These are phyloP conservation scores for Globisporangium lucens DNA, from an alignment of 352 stramenopile species.

Conservation along the genomic window DNA sequence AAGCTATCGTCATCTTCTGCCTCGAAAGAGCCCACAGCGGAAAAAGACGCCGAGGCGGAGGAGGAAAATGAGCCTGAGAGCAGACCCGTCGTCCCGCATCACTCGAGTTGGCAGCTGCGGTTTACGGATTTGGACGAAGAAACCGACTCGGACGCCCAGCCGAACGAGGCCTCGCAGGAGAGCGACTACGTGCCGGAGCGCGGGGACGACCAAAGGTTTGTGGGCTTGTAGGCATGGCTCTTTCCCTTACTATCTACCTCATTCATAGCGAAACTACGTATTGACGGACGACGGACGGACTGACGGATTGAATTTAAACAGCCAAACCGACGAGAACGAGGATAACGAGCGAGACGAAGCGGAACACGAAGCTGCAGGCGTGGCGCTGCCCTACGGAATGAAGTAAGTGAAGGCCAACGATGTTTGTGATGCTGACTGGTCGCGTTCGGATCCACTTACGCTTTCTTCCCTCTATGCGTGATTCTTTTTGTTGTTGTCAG, in stretches of 20 bases:
- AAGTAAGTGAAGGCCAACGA: neutral
- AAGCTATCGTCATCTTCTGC: slow-evolving; percentile 11
- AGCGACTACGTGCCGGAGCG: slow-evolving; percentile 4
- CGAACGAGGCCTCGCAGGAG: slow-evolving; percentile 4
- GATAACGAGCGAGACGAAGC: slow-evolving; percentile 3
- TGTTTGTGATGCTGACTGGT: neutral
- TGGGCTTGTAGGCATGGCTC: neutral
- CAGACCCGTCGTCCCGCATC: neutral
- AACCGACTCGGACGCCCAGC: neutral
- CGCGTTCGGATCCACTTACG: neutral
- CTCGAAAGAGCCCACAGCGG: neutral
- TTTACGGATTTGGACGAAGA: slow-evolving; percentile 18
- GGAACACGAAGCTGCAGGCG: neutral
- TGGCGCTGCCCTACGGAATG: neutral
- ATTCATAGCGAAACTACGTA: neutral
- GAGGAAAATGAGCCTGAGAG: slow-evolving; percentile 7
- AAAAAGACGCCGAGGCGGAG: neutral
- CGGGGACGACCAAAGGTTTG: neutral
- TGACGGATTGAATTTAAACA: neutral
- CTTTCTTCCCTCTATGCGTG: neutral
- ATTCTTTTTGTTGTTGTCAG: slow-evolving; percentile 6
- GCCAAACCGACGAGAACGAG: neutral
- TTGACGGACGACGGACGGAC: neutral
- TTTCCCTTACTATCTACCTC: neutral
- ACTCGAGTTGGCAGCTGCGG: slow-evolving; percentile 28